phyloP scores from a whole-genome alignment of 495 filamentous ascomycete species.

The Aspergillus biplanus region DNA sequence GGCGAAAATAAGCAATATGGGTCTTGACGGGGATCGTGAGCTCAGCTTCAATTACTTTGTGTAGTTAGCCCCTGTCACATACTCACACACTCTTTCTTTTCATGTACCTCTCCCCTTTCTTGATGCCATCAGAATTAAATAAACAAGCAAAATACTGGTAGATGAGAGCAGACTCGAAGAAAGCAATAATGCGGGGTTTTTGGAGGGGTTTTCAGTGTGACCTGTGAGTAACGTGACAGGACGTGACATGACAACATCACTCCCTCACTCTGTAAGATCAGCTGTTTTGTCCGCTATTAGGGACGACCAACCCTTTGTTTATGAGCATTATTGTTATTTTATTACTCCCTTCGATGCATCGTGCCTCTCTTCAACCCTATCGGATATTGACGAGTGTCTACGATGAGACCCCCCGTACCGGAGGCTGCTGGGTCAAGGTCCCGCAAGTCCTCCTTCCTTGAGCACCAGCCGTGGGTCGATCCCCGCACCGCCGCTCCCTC shows the following conservation, averaged over 20 bases:
- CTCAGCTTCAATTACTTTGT: too few relatives aligned
- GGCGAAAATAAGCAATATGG: too few relatives aligned
- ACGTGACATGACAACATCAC: slow-evolving; percentile 17
- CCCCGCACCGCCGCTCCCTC: slow-evolving; percentile 44
- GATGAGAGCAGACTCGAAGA: background rate
- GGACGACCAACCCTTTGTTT: slow-evolving; percentile 2
- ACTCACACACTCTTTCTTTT: too few relatives aligned
- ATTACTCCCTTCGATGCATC: slow-evolving; percentile 3
- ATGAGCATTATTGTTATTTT: too few relatives aligned
- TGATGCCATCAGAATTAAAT: too few relatives aligned
- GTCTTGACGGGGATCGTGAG: too few relatives aligned
- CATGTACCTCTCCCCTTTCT: too few relatives aligned
- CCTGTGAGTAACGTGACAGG: slow-evolving; percentile 20
- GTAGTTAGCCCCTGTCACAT: too few relatives aligned
- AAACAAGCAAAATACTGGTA: too few relatives aligned
- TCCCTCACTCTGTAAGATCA: background rate
- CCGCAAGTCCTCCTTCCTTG: slow-evolving; percentile 40
- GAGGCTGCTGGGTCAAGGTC: slow-evolving; percentile 33
- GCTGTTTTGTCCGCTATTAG: background rate
- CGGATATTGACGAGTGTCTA: slow-evolving; percentile 11
- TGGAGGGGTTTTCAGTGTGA: slow-evolving; percentile 12
- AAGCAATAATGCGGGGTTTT: slow-evolving; percentile 17
- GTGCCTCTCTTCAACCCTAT: slow-evolving; percentile 17
- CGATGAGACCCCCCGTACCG: slow-evolving; percentile 47
- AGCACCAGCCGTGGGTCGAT: slow-evolving; percentile 42